Base-by-base conservation (phyloP, 495 filamentous ascomycete genomes). In the Lentithecium fluviatile region DNA sequence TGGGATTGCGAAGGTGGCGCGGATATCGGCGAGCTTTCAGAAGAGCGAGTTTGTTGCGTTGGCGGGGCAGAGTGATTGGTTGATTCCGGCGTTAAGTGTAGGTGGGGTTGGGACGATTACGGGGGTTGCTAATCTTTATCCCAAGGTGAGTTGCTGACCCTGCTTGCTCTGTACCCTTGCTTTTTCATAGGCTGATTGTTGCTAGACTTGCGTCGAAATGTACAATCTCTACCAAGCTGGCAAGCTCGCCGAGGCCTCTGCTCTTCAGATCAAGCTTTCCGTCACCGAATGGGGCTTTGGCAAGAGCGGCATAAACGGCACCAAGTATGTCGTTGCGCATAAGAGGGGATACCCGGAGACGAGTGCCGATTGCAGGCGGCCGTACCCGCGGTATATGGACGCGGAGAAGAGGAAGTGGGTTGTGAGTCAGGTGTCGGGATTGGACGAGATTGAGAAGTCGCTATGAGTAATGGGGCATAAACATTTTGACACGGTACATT, bases 1-100 rank as follows among this genome's bases (percentile, higher is more conserved):
- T 45, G 95, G 96, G 74, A 95, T 91, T 15, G 91, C 91, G 49
- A 96, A 96, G 74, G 79, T 96, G 45, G 83, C 83, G 62, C 82
- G 91, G 52, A 81, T 96, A 42, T 88, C 84, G 2, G 84, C 84
- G 19, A 71, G 70, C 38, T 66, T 70, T 29, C 45, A 58, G 4
- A 69, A 67, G 20, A 66, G 66, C 0, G 75, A 78, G 10, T 93
- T 92, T 77, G 73, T 90, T 48, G 88, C 86, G 45, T 82, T 94
- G 61, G 91, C 88, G 7, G 91, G 91, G 13, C 91, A 87, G 11
- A 87, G 86, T 62, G 91, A 96, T 72, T 95, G 95, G 73, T 87
- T 87, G 2, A 76, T 95, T 32, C 90, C 90, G 75, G 87, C 89
- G 0, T 76, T 95, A 12, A 76, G 90, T 40, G 88, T 78, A 13